Evolutionary conservation across 2,329 filamentous ascomycete species (phyloP), one percentile per base, ranked within the genome.

Genomic region (Xylaria arbuscula): DNA sequence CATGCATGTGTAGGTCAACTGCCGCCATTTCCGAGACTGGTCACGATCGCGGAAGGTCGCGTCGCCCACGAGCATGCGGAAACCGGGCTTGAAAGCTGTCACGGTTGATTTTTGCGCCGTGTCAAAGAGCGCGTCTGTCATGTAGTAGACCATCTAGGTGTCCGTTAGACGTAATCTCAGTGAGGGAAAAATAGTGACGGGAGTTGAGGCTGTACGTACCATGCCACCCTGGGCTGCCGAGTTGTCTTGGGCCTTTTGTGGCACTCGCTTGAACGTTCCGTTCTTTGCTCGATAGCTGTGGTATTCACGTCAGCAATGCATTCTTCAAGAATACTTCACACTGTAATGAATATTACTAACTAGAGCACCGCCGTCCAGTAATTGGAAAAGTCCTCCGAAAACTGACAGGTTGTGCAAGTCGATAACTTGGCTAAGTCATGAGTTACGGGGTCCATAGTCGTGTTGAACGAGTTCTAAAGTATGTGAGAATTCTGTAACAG

Each of bases 51-150:
- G 72, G 76, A 75, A 79, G 4, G 74, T 73, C 19, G 80, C 74
- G 69, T 84, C 79, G 68, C 83, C 83, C 53, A 83, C 80, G 17
- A 84, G 80, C 82, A 84, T 84, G 69, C 83, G 82, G 78, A 84
- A 84, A 32, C 78, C 86, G 70, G 80, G 79, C 76, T 82, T 82
- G 78, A 84, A 84, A 22, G 82, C 82, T 1, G 81, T 83, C 17
- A 83, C 81, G 7, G 76, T 79, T 3, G 76, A 78, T 45, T 69
- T 75, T 70, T 80, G 74, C 57, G 79, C 77, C 28, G 78, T 79
- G 72, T 80, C 77, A 69, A 80, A 76, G 9, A 81, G 76, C 10
- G 79, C 80, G 70, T 81, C 79, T 3, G 73, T 75, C 80, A 85
- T 83, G 74, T 85, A 85, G 76, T 85, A 85, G 42, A 85, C 82